Percentiles rank a stretch among this genome's conserved stretches.
phyloP scores from a whole-genome alignment of 345 rosid genomes.

The Streptanthus diversifolius region DNA sequence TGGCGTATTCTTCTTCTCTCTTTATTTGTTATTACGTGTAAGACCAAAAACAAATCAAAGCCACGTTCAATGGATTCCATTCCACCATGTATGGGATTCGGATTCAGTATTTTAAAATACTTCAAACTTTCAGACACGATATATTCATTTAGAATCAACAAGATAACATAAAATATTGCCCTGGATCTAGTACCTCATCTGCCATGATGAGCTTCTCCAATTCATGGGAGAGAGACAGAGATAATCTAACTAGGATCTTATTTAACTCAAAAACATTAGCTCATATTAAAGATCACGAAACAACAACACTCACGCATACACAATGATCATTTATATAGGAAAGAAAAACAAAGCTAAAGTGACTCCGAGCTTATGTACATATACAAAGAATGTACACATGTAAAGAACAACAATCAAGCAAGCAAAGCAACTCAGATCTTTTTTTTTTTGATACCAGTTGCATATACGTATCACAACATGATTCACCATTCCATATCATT shows the following conservation, averaged over 20 bases:
- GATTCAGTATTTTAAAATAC: neutral
- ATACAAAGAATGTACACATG: slow-evolving; percentile 23
- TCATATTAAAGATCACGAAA: neutral
- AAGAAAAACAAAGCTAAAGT: neutral
- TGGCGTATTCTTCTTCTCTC: slow-evolving; percentile 7
- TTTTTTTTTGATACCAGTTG: neutral
- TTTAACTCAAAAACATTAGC: neutral
- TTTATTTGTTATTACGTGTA: neutral
- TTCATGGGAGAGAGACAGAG: neutral
- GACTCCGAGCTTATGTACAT: slow-evolving; percentile 8
- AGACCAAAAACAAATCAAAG: neutral
- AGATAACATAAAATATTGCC: slow-evolving; percentile 5
- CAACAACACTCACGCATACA: neutral
- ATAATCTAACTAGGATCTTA: neutral
- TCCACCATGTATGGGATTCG: slow-evolving; percentile 9
- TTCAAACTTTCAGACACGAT: neutral
- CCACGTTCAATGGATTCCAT: slow-evolving; percentile 17
- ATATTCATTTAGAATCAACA: neutral
- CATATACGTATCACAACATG: slow-evolving; percentile 6
- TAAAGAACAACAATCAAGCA: slow-evolving; percentile 1
- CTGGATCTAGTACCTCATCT: neutral
- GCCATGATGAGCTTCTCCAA: neutral
- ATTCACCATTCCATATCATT: neutral
- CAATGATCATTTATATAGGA: slow-evolving; percentile 2
- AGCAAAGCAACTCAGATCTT: neutral